Percentiles rank a stretch among this genome's conserved stretches.
Evolutionary conservation across 2,329 filamentous ascomycete species (phyloP).

Genomic region (Sphaerulina musiva): DNA sequence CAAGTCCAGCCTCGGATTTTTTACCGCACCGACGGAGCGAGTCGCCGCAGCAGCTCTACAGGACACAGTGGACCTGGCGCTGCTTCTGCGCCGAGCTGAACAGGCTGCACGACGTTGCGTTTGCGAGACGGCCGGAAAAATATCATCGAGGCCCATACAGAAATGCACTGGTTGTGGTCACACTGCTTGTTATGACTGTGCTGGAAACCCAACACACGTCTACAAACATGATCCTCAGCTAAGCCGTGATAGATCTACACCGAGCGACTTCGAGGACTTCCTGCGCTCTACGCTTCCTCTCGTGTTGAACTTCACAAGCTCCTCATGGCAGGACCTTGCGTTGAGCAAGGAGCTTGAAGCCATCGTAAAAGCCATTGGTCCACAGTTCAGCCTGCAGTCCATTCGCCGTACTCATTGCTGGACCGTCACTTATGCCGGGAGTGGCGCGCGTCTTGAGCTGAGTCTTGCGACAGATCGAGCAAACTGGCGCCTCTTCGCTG

Average conservation of each 20-base stretch:
- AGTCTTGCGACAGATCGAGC: constrained; percentile 14
- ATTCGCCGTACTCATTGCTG: constrained; percentile 34
- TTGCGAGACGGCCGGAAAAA: constrained; percentile 48
- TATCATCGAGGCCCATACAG: constrained; percentile 39
- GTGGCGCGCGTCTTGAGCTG: constrained; percentile 37
- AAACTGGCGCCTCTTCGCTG: constrained; percentile 31
- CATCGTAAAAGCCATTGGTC: constrained; percentile 26
- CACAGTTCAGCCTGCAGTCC: constrained; percentile 33
- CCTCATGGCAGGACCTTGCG: neutral
- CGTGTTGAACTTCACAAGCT: constrained; percentile 11
- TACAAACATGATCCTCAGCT: constrained; percentile 30
- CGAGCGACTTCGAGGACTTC: constrained; percentile 19
- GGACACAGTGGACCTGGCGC: neutral
- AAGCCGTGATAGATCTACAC: constrained; percentile 28
- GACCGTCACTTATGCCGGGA: constrained; percentile 38
- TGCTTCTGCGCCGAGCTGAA: constrained; percentile 5
- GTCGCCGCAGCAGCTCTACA: neutral
- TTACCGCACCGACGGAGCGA: neutral
- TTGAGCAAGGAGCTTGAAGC: neutral
- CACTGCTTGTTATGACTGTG: constrained; percentile 50
- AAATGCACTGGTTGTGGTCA: constrained; percentile 49
- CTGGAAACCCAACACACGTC: constrained; percentile 48
- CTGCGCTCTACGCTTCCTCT: constrained; percentile 21
- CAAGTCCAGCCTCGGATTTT: neutral
- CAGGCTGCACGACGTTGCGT: constrained; percentile 38